Percentiles rank a stretch among this genome's conserved stretches.
These are phyloP conservation scores for Kalmanozyma brasiliensis DNA, from an alignment of 1,284 basidiomycete species.

Conservation along the genomic window DNA sequence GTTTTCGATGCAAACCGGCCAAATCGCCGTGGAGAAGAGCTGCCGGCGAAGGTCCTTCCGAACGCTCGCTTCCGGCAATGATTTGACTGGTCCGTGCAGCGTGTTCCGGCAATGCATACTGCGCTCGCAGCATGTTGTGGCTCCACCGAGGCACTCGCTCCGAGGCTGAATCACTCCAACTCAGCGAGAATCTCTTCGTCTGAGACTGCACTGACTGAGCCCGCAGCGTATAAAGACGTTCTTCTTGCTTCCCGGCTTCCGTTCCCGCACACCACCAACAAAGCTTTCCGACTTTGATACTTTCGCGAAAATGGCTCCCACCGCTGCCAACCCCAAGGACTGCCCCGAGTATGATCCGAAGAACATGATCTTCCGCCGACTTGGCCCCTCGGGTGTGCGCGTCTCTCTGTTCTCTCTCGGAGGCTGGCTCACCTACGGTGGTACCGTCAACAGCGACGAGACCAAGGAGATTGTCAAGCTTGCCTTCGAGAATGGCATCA, in stretches of 20 bases:
- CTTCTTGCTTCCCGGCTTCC: too few species aligned
- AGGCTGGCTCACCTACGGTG: conserved; percentile 57
- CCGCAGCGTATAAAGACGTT: neutral
- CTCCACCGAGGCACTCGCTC: conserved; percentile 5
- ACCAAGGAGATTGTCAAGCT: conserved; percentile 51
- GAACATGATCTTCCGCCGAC: conserved; percentile 59
- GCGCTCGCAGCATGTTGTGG: conserved; percentile 1
- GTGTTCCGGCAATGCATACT: too few species aligned
- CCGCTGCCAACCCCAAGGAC: conserved; percentile 50
- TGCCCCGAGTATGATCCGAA: conserved; percentile 58
- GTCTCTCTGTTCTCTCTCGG: conserved; percentile 57
- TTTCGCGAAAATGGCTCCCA: conserved; percentile 39
- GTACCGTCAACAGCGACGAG: conserved; percentile 45
- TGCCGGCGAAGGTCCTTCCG: conserved; percentile 22
- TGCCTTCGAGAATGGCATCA: conserved; percentile 71
- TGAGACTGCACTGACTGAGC: too few species aligned
- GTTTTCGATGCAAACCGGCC: too few species aligned
- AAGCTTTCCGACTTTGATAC: neutral
- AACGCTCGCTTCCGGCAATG: neutral
- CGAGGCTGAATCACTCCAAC: conserved; percentile 7
- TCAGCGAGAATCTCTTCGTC: neutral
- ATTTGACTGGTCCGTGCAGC: conserved; percentile 22
- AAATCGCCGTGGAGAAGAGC: neutral
- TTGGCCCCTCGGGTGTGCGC: conserved; percentile 53
- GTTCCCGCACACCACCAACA: neutral